A percentile compares a stretch with the other conserved stretches of the same genome.
Evolutionary conservation across 2,329 filamentous ascomycete species (phyloP).

Genomic region (Colletotrichum agaves): DNA sequence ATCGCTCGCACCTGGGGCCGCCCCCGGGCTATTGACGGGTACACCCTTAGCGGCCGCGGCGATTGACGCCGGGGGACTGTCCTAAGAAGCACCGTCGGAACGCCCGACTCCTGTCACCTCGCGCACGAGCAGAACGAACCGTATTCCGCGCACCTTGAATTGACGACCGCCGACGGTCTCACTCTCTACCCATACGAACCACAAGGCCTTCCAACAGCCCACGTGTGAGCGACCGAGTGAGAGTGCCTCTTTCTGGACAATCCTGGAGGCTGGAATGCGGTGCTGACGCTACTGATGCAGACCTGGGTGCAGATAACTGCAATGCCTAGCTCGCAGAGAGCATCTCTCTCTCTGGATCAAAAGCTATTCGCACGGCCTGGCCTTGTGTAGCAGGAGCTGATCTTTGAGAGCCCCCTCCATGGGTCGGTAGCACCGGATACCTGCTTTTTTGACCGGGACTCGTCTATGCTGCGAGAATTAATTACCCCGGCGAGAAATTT

Average conservation of each 20-base stretch:
- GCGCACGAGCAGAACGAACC: neutral
- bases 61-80: slow-evolving; percentile 26
- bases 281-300: neutral
- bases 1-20: slow-evolving; percentile 8
- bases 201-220: neutral
- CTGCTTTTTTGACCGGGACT: neutral
- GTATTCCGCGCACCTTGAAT: slow-evolving; percentile 6
- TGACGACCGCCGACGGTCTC: neutral
- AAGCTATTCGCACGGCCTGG: too few relatives aligned
- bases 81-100: slow-evolving; percentile 6
- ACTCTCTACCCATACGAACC: neutral
- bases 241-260: neutral
- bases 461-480: neutral
- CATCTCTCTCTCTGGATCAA: neutral
- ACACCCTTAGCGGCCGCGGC: slow-evolving; percentile 32
- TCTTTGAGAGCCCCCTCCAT: neutral
- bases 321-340: neutral
- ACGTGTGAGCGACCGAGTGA: neutral
- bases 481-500: too few relatives aligned
- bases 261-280: slow-evolving; percentile 4
- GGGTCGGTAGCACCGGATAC: slow-evolving; percentile 7
- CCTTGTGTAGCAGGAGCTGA: neutral
- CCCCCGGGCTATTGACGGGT: slow-evolving; percentile 24
- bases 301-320: neutral
- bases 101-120: neutral